These are phyloP conservation scores for Erodium moschatum DNA, from an alignment of 441 rosid genomes.

Conservation along the genomic window DNA sequence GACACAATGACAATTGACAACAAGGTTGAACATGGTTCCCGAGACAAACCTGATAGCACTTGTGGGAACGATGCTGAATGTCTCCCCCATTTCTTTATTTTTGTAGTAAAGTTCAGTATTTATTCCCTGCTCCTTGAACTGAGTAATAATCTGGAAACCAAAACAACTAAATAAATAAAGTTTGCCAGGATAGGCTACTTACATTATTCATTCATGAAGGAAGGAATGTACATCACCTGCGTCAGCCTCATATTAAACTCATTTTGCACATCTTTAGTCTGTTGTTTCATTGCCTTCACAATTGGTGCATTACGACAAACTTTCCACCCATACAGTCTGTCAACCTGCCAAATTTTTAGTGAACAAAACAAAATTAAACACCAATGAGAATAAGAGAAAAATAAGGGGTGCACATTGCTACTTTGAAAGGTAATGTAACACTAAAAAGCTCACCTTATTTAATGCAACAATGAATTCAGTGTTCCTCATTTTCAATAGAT, in stretches of 20 bases:
- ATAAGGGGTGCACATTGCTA: neutral
- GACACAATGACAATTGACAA: neutral
- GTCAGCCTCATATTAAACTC: conserved; percentile 71
- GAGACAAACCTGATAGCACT: conserved; percentile 67
- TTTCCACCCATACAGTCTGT: conserved; percentile 92
- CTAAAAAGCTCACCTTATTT: conserved; percentile 53
- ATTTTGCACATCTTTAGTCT: conserved; percentile 56
- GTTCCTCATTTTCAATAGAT: conserved; percentile 79
- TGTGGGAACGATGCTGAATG: conserved; percentile 82
- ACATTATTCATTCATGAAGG: conserved; percentile 6
- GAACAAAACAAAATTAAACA: conserved; percentile 9
- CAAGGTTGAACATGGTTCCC: conserved; percentile 8
- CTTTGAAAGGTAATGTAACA: neutral
- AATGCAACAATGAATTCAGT: conserved; percentile 87
- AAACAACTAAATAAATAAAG: conserved; percentile 18
- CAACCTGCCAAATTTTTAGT: conserved; percentile 48
- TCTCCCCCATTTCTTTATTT: conserved; percentile 80
- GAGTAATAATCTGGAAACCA: conserved; percentile 50
- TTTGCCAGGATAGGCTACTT: neutral
- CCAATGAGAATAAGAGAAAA: neutral
- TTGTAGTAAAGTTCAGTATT: conserved; percentile 89
- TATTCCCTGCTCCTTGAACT: conserved; percentile 86
- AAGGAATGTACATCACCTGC: conserved; percentile 30
- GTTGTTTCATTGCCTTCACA: conserved; percentile 62
- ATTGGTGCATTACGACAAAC: conserved; percentile 69